Percentiles rank a stretch among this genome's conserved stretches.
Evolutionary conservation across 495 filamentous ascomycete genomes (phyloP).

Genomic region (Lasiosphaeris hirsuta): DNA sequence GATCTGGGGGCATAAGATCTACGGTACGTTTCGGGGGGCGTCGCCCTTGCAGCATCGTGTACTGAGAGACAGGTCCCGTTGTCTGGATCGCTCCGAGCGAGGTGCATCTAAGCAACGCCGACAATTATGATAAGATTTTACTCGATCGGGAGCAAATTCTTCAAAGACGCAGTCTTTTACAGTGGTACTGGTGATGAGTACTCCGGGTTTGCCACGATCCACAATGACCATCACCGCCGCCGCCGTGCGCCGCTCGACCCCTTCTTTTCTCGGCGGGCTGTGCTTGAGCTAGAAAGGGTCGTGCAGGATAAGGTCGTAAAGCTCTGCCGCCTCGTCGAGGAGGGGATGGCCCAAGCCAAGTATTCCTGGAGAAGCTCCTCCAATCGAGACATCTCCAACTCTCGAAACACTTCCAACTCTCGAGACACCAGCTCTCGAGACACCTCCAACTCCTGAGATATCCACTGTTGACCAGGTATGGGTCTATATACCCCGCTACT

Average conservation of each 20-base stretch:
- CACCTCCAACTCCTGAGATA: no score
- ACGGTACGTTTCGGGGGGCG: no score
- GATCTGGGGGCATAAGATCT: no score
- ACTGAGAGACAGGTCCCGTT: no score
- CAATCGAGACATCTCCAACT: no score
- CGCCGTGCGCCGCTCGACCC: not conserved
- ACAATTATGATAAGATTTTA: constrained; percentile 40
- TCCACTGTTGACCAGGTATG: no score
- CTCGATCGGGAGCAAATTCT: constrained; percentile 27
- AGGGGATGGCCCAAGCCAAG: not conserved
- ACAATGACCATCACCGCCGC: constrained; percentile 3
- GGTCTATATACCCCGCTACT: no score
- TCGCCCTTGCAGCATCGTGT: no score
- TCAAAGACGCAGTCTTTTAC: constrained; percentile 26
- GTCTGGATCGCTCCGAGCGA: constrained; percentile 9
- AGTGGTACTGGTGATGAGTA: not conserved
- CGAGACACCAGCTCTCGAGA: no score
- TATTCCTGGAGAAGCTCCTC: no score
- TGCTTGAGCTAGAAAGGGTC: not conserved
- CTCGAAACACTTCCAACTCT: no score
- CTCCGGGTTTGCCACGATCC: not conserved
- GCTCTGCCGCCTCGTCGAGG: constrained; percentile 2
- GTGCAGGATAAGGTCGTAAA: not conserved
- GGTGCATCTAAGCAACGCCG: constrained; percentile 37
- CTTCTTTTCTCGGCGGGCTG: constrained; percentile 1